A percentile compares a stretch with the other conserved stretches of the same genome.
These are phyloP conservation scores for Picochlorum sp. DNA, from an alignment of 139 green algal species.

Conservation along the genomic window DNA sequence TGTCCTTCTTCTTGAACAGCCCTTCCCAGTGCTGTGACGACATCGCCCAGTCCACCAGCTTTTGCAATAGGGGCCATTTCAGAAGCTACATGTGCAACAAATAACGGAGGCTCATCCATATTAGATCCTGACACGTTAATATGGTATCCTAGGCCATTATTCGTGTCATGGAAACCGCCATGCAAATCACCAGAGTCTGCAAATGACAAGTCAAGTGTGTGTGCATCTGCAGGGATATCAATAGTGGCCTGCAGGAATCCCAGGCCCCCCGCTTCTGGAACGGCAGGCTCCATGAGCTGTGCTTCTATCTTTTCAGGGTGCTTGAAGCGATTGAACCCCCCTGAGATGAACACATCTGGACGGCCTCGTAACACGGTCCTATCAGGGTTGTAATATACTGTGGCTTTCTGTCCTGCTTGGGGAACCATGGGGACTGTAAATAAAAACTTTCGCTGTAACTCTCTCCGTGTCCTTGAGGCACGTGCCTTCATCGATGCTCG, in stretches of 20 bases:
- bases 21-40: constrained; percentile 80
- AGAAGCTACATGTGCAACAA: constrained; percentile 84
- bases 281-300: constrained; percentile 44
- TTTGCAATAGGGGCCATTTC: constrained; percentile 99
- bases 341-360: constrained; percentile 68
- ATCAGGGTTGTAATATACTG: constrained; percentile 91
- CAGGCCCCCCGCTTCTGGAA: constrained; percentile 19
- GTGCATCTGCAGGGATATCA: constrained; percentile 69
- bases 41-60: constrained; percentile 89
- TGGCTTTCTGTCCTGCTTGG: constrained; percentile 51
- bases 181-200: constrained; percentile 50
- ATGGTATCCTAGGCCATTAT: constrained; percentile 91
- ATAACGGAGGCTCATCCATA: constrained; percentile 40
- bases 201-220: constrained; percentile 86
- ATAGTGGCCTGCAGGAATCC: constrained; percentile 9
- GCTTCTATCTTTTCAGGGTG: constrained; percentile 39
- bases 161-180: constrained; percentile 83
- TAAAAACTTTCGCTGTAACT: constrained; percentile 53
- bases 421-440: constrained; percentile 64
- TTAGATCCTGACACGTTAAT: constrained; percentile 42
- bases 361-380: constrained; percentile 68
- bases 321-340: constrained; percentile 75
- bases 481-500: constrained; percentile 42
- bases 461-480: constrained; percentile 38
- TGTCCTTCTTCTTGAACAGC: constrained; percentile 65